phyloP scores from a whole-genome alignment of 257 asterid species.

The Misopates orontium region DNA sequence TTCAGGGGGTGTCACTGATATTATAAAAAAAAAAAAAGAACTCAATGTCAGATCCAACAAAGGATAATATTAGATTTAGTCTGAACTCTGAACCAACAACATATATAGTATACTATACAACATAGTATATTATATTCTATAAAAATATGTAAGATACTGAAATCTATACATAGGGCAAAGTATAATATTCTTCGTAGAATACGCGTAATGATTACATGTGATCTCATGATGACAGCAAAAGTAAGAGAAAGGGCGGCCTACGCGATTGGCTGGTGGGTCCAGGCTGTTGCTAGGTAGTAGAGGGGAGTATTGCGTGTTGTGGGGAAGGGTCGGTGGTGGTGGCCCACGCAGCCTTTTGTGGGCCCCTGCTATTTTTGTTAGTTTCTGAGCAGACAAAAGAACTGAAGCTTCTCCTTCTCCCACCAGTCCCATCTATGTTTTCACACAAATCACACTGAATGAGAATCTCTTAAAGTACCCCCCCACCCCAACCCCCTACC shows the following conservation, averaged over 20 bases:
- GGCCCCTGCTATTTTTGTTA: conserved; percentile 43
- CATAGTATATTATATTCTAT: too few relatives aligned
- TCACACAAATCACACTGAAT: conserved; percentile 33
- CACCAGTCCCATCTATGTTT: conserved; percentile 30
- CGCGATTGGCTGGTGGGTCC: neutral
- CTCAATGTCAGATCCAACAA: too few relatives aligned
- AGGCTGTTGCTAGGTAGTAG: neutral
- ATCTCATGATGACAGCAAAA: conserved; percentile 26
- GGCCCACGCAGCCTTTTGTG: conserved; percentile 49
- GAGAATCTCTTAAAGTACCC: conserved; percentile 51
- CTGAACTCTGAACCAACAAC: too few relatives aligned
- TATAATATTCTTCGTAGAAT: conserved; percentile 6
- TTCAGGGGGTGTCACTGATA: too few relatives aligned
- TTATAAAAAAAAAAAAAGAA: too few relatives aligned
- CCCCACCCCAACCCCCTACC: neutral
- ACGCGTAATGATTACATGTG: conserved; percentile 36
- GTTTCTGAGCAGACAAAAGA: conserved; percentile 62
- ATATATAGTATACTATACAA: too few relatives aligned
- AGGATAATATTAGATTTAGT: too few relatives aligned
- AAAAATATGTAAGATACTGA: too few relatives aligned
- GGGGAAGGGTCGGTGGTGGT: conserved; percentile 41
- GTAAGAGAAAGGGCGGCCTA: neutral
- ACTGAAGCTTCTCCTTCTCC: conserved; percentile 40
- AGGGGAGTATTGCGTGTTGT: conserved; percentile 41
- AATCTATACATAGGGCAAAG: too few relatives aligned